A percentile compares a stretch with the other conserved stretches of the same genome.
These are phyloP conservation scores for Pseudogymnoascus sp. DNA, from an alignment of 2,329 filamentous ascomycete genomes.

Conservation along the genomic window DNA sequence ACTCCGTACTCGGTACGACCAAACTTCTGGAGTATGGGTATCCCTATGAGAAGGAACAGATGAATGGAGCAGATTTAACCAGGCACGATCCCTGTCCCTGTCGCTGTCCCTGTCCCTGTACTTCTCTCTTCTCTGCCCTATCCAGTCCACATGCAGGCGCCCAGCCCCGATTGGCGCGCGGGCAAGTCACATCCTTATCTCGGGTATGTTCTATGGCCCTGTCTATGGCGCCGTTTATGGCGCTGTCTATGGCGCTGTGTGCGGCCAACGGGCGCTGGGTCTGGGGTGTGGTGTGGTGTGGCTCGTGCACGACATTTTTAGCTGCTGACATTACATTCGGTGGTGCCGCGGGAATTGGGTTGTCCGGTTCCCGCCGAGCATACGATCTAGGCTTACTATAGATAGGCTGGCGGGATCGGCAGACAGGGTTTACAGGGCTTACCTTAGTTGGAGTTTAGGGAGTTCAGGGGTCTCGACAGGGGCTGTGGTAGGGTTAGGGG, in stretches of 20 bases:
- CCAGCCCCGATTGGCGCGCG: background rate
- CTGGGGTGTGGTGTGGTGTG: background rate
- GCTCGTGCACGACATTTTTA: background rate
- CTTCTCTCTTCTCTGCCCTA: background rate
- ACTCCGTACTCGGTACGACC: background rate
- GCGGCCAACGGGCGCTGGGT: background rate
- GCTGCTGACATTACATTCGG: background rate
- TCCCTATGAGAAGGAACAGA: background rate
- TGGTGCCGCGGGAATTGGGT: background rate
- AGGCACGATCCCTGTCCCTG: background rate
- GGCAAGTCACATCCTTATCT: conserved; percentile 1
- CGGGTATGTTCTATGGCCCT: background rate
- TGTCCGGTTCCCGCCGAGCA: background rate
- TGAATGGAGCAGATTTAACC: background rate
- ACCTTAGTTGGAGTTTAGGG: background rate
- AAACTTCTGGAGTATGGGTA: background rate
- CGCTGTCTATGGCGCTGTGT: background rate
- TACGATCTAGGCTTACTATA: background rate
- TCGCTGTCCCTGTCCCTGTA: background rate
- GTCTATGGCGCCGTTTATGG: background rate
- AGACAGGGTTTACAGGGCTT: background rate
- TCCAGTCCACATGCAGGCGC: background rate
- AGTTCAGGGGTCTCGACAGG: background rate
- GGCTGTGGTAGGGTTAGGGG: background rate
- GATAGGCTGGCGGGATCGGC: background rate